A percentile compares a stretch with the other conserved stretches of the same genome.
phyloP scores from a whole-genome alignment of 2,329 filamentous ascomycete genomes.

The Penicillium italicum region DNA sequence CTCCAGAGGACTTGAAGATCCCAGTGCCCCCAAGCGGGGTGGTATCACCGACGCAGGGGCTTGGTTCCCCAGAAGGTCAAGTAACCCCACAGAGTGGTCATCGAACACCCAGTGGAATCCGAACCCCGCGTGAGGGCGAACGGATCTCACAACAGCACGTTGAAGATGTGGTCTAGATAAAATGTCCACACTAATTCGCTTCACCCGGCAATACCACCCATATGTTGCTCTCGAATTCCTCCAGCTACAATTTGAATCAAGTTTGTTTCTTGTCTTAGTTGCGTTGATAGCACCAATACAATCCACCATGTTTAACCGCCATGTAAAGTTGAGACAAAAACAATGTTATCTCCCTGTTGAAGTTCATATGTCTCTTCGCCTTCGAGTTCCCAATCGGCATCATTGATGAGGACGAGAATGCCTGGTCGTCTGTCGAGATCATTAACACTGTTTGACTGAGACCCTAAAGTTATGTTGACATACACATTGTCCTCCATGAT shows the following conservation, averaged over 20 bases:
- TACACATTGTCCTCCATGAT: constrained; percentile 85
- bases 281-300: constrained; percentile 1
- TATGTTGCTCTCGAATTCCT: background rate
- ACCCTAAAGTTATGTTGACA: constrained; percentile 41
- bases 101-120: constrained; percentile 25
- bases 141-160: constrained; percentile 45
- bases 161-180: constrained; percentile 42
- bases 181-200: background rate
- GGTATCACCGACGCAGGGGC: constrained; percentile 43
- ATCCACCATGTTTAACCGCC: constrained; percentile 60
- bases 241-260: background rate
- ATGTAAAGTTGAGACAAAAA: constrained; percentile 95
- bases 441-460: constrained; percentile 5
- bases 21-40: constrained; percentile 62
- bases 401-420: constrained; percentile 94
- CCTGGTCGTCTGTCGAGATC: constrained; percentile 71
- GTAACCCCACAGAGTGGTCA: constrained; percentile 44
- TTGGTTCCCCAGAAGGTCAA: constrained; percentile 42
- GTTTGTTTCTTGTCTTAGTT: background rate
- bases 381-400: constrained; percentile 97
- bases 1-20: constrained; percentile 76
- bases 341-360: constrained; percentile 75
- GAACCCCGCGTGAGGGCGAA: constrained; percentile 44
- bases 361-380: constrained; percentile 88
- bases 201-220: background rate